A percentile compares a stretch with the other conserved stretches of the same genome.
Evolutionary conservation across 306 rosid genomes (phyloP).

Genomic region (Pyrus pyrifolia): DNA sequence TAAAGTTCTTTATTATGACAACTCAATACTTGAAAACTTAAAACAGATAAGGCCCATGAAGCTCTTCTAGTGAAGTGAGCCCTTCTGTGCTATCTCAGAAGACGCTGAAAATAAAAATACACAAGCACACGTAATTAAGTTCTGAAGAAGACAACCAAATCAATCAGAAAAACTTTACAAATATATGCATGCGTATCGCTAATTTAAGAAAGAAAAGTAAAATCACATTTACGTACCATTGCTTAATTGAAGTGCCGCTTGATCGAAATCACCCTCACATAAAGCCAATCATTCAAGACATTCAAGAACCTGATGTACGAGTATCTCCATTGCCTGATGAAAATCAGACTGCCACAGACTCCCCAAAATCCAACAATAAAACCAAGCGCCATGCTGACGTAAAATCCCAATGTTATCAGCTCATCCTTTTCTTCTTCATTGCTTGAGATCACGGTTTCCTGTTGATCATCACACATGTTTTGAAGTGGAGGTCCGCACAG

Average conservation of each 20-base stretch:
- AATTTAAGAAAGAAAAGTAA: background rate
- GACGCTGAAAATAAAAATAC: no score
- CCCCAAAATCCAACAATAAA: constrained; percentile 28
- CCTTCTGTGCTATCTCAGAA: no score
- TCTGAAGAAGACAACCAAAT: no score
- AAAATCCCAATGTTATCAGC: constrained; percentile 5
- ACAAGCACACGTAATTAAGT: no score
- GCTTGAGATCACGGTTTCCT: fast-evolving
- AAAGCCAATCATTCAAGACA: background rate
- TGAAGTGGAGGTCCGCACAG: background rate
- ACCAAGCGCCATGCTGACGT: background rate
- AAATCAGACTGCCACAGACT: constrained; percentile 17
- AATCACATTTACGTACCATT: no score
- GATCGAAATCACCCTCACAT: no score
- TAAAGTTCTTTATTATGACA: no score
- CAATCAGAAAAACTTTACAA: background rate
- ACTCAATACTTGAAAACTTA: no score
- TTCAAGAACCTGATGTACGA: constrained; percentile 11
- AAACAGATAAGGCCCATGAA: no score
- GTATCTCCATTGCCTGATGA: constrained; percentile 7
- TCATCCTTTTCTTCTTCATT: background rate
- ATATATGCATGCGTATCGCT: background rate
- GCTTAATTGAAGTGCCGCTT: no score
- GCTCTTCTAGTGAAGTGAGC: no score
- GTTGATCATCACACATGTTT: background rate